phyloP scores from a whole-genome alignment of 441 rosid genomes.

The Croton laevigatus region DNA sequence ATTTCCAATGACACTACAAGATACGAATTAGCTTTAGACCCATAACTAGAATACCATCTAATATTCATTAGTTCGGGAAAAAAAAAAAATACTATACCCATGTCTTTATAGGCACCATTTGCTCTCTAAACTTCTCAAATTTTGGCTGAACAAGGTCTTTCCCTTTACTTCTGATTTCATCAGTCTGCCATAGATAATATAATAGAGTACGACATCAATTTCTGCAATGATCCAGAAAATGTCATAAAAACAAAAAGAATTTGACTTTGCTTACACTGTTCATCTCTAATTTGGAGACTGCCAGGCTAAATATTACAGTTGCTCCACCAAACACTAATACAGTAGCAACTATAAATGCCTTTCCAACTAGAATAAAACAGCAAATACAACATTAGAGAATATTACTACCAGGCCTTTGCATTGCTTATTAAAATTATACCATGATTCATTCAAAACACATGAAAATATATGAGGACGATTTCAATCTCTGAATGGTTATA shows the following conservation, averaged over 20 bases:
- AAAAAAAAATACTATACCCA: constrained; percentile 47
- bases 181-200: constrained; percentile 36
- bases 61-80: too few relatives aligned
- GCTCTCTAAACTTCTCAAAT: constrained; percentile 49
- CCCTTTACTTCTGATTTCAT: constrained; percentile 57
- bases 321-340: constrained; percentile 72
- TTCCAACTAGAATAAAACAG: constrained; percentile 52
- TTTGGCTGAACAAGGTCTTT: constrained; percentile 64
- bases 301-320: constrained; percentile 50
- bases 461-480: background rate
- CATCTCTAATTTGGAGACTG: constrained; percentile 59
- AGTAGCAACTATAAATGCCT: constrained; percentile 83
- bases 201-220: background rate
- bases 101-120: constrained; percentile 54
- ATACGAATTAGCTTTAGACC: too few relatives aligned
- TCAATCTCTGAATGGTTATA: too few relatives aligned
- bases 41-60: too few relatives aligned
- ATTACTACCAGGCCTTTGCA: background rate
- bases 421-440: background rate
- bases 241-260: background rate
- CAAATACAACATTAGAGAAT: background rate
- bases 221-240: background rate
- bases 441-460: background rate
- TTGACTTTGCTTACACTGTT: constrained; percentile 40
- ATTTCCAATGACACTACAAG: too few relatives aligned